Evolutionary conservation across 1,284 basidiomycete genomes (phyloP).

Genomic region (Acaromyces ingoldii): DNA sequence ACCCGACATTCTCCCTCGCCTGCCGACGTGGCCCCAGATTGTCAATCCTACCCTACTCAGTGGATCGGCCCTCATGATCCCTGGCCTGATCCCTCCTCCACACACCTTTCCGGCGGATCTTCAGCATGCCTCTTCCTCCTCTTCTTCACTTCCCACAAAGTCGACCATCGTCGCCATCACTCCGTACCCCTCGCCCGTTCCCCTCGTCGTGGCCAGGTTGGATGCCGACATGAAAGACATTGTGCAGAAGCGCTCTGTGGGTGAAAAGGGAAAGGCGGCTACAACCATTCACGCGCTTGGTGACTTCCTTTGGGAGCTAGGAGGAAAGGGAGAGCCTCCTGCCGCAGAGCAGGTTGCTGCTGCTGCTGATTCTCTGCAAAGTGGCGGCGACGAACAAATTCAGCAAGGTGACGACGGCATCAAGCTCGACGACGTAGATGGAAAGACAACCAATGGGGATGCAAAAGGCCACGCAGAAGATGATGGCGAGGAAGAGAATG

Average conservation of each 20-base stretch:
- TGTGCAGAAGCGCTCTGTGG: neutral
- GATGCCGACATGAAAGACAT: slow-evolving; percentile 8
- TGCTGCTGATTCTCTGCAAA: neutral
- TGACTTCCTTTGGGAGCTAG: slow-evolving; percentile 3
- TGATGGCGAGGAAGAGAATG: neutral
- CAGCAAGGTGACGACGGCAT: neutral
- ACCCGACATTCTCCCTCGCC: slow-evolving; percentile 1
- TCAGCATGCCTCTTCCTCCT: too few relatives aligned
- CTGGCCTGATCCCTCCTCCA: slow-evolving; percentile 2
- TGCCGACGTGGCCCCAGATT: slow-evolving; percentile 7
- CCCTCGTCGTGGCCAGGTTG: slow-evolving; percentile 1
- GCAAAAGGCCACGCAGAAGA: neutral
- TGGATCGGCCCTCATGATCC: slow-evolving; percentile 8
- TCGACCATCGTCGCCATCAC: slow-evolving; percentile 4
- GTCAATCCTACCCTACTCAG: slow-evolving; percentile 4
- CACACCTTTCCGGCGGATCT: slow-evolving; percentile 5
- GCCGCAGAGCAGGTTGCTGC: neutral
- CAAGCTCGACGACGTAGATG: neutral
- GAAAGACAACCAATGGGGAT: too few relatives aligned
- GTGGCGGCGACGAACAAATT: neutral
- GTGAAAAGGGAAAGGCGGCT: slow-evolving; percentile 8
- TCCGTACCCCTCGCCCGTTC: neutral
- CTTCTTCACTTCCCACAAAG: neutral
- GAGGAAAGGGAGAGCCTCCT: slow-evolving; percentile 3
- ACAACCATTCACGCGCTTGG: neutral